These are phyloP conservation scores for Staphylotrichum tortipilum DNA, from an alignment of 495 filamentous ascomycete genomes.

Conservation along the genomic window DNA sequence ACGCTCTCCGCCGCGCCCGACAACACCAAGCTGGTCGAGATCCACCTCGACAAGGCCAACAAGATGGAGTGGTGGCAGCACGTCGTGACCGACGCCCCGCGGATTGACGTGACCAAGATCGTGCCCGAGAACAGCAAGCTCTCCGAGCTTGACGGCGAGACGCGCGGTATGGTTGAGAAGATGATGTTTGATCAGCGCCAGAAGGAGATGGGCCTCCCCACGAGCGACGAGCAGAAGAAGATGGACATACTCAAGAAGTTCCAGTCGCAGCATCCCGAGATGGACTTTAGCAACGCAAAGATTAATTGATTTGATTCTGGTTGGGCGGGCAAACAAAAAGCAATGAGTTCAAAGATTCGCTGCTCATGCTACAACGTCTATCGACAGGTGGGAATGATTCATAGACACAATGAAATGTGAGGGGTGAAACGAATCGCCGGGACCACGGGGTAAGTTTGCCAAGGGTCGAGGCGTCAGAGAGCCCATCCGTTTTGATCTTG, in stretches of 20 bases:
- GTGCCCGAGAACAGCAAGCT: slow-evolving; percentile 84
- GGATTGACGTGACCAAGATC: slow-evolving; percentile 92
- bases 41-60: slow-evolving; percentile 95
- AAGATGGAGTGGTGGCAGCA: slow-evolving; percentile 98
- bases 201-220: slow-evolving; percentile 82
- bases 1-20: slow-evolving; percentile 64
- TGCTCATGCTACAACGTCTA: not conserved
- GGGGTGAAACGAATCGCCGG: slow-evolving; percentile 57
- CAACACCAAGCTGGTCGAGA: slow-evolving; percentile 54
- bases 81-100: slow-evolving; percentile 72
- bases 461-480: slow-evolving; percentile 51
- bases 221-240: slow-evolving; percentile 89
- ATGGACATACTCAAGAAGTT: slow-evolving; percentile 87
- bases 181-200: slow-evolving; percentile 99
- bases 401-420: slow-evolving; percentile 19
- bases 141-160: slow-evolving; percentile 90
- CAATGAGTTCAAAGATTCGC: not conserved
- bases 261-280: slow-evolving; percentile 64
- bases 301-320: slow-evolving; percentile 46
- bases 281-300: slow-evolving; percentile 76
- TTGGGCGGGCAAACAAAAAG: no score
- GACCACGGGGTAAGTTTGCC: slow-evolving; percentile 29
- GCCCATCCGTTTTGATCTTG: slow-evolving; percentile 44
- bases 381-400: not conserved
- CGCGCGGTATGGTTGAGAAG: slow-evolving; percentile 97